Conservation (phyloP, 1,284 basidiomycete genomes). For the Ustilago nuda region DNA sequence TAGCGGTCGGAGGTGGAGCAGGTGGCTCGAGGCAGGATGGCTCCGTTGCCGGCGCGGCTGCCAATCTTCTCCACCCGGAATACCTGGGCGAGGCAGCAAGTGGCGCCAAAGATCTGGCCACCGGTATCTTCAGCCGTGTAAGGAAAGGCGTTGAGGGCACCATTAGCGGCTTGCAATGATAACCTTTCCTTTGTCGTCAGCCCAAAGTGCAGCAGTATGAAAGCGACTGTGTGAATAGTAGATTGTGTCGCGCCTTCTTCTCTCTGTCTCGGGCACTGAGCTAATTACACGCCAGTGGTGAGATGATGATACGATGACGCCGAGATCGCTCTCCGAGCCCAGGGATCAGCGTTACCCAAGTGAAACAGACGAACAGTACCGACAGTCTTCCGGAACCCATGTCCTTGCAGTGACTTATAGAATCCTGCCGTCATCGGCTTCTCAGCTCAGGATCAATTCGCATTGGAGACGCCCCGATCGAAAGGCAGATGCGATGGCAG, state of each 20-base stretch:
- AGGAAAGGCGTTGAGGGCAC: conserved; percentile 55
- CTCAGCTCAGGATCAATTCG: too few species aligned
- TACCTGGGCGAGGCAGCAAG: conserved; percentile 62
- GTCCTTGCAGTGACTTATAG: too few species aligned
- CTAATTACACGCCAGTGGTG: too few species aligned
- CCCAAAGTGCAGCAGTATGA: not conserved
- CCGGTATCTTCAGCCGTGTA: conserved; percentile 58
- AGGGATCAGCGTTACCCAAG: too few species aligned
- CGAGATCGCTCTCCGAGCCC: too few species aligned
- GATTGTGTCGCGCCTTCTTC: not conserved
- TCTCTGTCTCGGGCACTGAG: too few species aligned
- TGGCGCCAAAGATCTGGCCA: conserved; percentile 62
- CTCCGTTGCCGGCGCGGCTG: conserved; percentile 24
- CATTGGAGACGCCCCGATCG: too few species aligned
- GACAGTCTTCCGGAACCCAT: too few species aligned
- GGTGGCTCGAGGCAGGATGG: conserved; percentile 25
- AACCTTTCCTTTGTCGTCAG: not conserved
- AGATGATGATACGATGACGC: too few species aligned
- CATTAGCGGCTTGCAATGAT: conserved; percentile 40
- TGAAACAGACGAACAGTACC: too few species aligned
- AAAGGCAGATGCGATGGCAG: too few species aligned
- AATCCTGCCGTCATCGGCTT: too few species aligned
- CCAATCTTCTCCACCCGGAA: conserved; percentile 34
- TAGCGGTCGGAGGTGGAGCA: conserved; percentile 39
- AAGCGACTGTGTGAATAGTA: not conserved